A percentile compares a stretch with the other conserved stretches of the same genome.
Conservation (phyloP, 1,139 yeast genomes). For the Suhomyces atakaporum region DNA sequence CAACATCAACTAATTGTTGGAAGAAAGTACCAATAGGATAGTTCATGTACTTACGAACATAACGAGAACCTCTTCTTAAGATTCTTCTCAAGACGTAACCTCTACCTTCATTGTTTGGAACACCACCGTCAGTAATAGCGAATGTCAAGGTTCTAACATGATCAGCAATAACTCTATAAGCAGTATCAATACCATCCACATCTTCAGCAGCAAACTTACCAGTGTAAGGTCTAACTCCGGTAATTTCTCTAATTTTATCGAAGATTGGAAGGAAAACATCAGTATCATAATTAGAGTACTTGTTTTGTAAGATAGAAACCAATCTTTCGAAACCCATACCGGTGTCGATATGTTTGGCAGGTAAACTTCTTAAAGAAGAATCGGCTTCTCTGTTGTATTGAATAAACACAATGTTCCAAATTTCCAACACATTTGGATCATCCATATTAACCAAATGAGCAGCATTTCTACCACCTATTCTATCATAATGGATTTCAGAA, state of each 20-base stretch:
- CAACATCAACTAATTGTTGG: constrained; percentile 87
- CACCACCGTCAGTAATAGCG: constrained; percentile 98
- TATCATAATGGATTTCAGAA: constrained; percentile 94
- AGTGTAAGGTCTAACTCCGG: constrained; percentile 86
- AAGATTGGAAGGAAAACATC: constrained; percentile 93
- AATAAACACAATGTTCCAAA: constrained; percentile 97
- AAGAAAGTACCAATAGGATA: constrained; percentile 94
- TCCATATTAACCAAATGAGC: constrained; percentile 87
- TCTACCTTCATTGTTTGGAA: constrained; percentile 98
- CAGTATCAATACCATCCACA: constrained; percentile 92
- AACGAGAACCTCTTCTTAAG: constrained; percentile 96
- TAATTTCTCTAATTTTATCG: constrained; percentile 80
- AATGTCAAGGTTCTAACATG: constrained; percentile 96
- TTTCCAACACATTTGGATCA: constrained; percentile 95
- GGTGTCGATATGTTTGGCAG: constrained; percentile 94
- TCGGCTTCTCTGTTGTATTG: constrained; percentile 94
- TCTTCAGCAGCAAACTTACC: constrained; percentile 95
- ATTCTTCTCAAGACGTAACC: constrained; percentile 97
- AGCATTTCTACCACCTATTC: constrained; percentile 98
- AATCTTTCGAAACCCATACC: constrained; percentile 99
- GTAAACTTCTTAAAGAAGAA: constrained; percentile 76
- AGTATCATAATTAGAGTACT: constrained; percentile 91
- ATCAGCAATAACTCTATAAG: constrained; percentile 96
- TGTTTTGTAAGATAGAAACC: constrained; percentile 90
- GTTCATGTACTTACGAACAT: constrained; percentile 93